Percentiles rank a stretch among this genome's conserved stretches.
Evolutionary conservation across 495 filamentous ascomycete species (phyloP).

Genomic region (Lichenothelia convexa): DNA sequence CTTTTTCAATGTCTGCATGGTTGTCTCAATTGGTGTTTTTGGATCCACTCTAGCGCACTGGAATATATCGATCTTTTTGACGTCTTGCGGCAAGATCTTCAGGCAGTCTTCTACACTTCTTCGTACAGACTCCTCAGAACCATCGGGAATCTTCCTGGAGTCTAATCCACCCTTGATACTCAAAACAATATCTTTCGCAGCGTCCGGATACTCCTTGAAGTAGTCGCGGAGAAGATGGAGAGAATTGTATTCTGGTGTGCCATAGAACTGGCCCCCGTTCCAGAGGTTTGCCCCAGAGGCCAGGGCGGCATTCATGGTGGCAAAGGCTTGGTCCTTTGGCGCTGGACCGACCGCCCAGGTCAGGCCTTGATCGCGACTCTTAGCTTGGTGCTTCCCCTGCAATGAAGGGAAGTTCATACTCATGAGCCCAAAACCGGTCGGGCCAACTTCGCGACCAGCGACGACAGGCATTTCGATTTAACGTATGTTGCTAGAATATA

Average conservation of each 20-base stretch:
- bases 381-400: too few species aligned
- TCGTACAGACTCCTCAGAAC: slow-evolving; percentile 4
- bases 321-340: too few species aligned
- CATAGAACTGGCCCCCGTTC: slow-evolving; percentile 21
- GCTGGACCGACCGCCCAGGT: too few species aligned
- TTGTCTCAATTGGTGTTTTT: slow-evolving; percentile 2
- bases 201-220: slow-evolving; percentile 40
- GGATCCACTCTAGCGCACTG: slow-evolving; percentile 7
- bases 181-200: slow-evolving; percentile 39
- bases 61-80: slow-evolving; percentile 13
- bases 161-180: slow-evolving; percentile 37
- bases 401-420: too few species aligned
- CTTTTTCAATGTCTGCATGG: slow-evolving; percentile 1
- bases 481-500: too few species aligned
- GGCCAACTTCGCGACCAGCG: too few species aligned
- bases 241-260: slow-evolving; percentile 19
- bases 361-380: too few species aligned
- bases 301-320: slow-evolving; percentile 11
- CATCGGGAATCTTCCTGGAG: background rate
- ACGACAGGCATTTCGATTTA: too few species aligned
- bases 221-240: slow-evolving; percentile 39
- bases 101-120: slow-evolving; percentile 8
- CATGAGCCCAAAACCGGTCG: too few species aligned
- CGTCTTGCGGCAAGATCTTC: slow-evolving; percentile 5
- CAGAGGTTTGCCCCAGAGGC: slow-evolving; percentile 17